These are phyloP conservation scores for Neocatenulostroma microsporum DNA, from an alignment of 2,329 filamentous ascomycete species.

Conservation along the genomic window DNA sequence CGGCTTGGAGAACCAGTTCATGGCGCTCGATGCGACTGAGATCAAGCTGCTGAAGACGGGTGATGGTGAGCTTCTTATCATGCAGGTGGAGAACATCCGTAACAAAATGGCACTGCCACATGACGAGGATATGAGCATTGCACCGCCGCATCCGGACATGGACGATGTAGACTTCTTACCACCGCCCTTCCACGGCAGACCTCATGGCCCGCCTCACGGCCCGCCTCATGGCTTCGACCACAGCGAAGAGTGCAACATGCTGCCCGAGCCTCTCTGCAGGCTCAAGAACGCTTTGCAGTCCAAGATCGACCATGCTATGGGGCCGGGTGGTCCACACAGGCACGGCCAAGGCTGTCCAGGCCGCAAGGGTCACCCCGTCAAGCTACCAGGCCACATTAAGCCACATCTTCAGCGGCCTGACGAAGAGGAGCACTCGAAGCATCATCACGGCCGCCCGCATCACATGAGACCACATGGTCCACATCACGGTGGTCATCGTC, in stretches of 20 bases:
- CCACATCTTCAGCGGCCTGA: slow-evolving; percentile 18
- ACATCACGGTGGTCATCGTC: slow-evolving; percentile 13
- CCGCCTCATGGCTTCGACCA: slow-evolving; percentile 15
- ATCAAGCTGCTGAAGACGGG: slow-evolving; percentile 56
- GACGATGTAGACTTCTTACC: slow-evolving; percentile 2
- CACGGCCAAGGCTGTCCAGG: slow-evolving; percentile 25
- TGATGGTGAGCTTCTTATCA: slow-evolving; percentile 49
- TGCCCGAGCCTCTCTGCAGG: slow-evolving; percentile 47
- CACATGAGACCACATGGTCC: slow-evolving; percentile 17
- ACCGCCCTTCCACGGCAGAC: slow-evolving; percentile 4
- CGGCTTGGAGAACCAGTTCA: slow-evolving; percentile 46
- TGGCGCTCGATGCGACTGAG: slow-evolving; percentile 50
- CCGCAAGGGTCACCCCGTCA: slow-evolving; percentile 17
- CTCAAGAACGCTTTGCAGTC: slow-evolving; percentile 46
- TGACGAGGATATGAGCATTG: too few species aligned
- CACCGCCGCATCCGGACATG: too few species aligned
- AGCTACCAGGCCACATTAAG: slow-evolving; percentile 22
- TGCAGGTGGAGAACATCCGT: too few species aligned
- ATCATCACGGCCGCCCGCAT: slow-evolving; percentile 20
- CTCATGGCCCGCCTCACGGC: slow-evolving; percentile 1
- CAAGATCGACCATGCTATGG: slow-evolving; percentile 36
- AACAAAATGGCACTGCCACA: too few species aligned
- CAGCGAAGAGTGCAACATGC: slow-evolving; percentile 31
- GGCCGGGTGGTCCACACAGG: slow-evolving; percentile 28
- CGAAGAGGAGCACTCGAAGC: slow-evolving; percentile 15